Percentiles rank a stretch among this genome's conserved stretches.
phyloP scores from a whole-genome alignment of 495 filamentous ascomycete genomes.

The Xylaria curta region DNA sequence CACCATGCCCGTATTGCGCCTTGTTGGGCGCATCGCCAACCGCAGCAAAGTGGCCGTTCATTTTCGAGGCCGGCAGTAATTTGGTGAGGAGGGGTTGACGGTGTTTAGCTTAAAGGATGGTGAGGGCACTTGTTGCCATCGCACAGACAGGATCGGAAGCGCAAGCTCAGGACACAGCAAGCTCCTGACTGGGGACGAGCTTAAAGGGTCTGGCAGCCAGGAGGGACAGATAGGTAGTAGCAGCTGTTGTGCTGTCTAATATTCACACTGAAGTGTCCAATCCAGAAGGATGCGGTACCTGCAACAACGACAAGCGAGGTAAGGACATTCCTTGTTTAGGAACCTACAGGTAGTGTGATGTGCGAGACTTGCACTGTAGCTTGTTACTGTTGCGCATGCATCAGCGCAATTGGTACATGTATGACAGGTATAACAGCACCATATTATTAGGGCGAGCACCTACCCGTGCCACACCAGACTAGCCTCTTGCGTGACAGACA shows the following conservation, averaged over 20 bases:
- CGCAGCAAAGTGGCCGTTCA: constrained; percentile 89
- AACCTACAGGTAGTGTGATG: constrained; percentile 2
- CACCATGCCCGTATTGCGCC: constrained; percentile 85
- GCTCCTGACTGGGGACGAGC: constrained; percentile 18
- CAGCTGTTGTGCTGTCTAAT: constrained; percentile 16
- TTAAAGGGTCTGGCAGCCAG: constrained; percentile 14
- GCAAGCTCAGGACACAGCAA: constrained; percentile 22
- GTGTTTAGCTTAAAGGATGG: constrained; percentile 29
- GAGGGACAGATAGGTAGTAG: constrained; percentile 10
- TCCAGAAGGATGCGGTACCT: constrained; percentile 5
- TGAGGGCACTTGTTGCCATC: constrained; percentile 32
- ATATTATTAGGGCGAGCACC: constrained; percentile 20
- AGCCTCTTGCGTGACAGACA: constrained; percentile 6
- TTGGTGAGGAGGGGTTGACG: not conserved
- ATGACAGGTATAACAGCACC: constrained; percentile 24
- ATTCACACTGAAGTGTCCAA: constrained; percentile 10
- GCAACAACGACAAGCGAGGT: constrained; percentile 27
- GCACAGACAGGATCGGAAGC: constrained; percentile 19
- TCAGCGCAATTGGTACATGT: not conserved
- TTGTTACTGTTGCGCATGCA: constrained; percentile 17
- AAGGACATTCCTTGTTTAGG: constrained; percentile 17
- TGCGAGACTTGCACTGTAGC: not conserved
- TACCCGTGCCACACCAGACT: not conserved
- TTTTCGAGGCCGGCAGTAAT: constrained; percentile 41
- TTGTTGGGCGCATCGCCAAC: constrained; percentile 70